Conservation (phyloP, 768 basidiomycete genomes). For the Tylopilus plumbeoviolaceoides region DNA sequence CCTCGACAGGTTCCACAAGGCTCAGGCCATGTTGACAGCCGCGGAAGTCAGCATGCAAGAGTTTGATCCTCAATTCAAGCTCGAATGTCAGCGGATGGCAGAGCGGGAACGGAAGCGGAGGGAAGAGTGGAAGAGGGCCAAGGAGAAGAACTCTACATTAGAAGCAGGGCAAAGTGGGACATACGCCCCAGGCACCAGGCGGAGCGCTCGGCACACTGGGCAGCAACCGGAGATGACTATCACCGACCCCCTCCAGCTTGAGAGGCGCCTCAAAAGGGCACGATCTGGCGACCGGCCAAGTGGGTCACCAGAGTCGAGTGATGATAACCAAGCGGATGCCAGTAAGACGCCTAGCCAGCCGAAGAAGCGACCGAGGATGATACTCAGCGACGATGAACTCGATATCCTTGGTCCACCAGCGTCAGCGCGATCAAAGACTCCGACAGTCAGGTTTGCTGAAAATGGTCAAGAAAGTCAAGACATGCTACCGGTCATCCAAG, state of each 20-base stretch:
- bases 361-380: conserved; percentile 52
- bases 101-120: conserved; percentile 64
- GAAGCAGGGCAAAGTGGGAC: conserved; percentile 29
- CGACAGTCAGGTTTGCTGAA: conserved; percentile 51
- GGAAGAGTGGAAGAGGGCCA: conserved; percentile 44
- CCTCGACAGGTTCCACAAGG: conserved; percentile 69
- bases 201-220: conserved; percentile 74
- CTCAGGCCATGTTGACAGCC: conserved; percentile 86
- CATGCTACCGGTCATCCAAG: conserved; percentile 12
- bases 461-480: conserved; percentile 19
- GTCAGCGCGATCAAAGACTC: conserved; percentile 32
- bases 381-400: conserved; percentile 43
- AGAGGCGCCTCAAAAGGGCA: conserved; percentile 70
- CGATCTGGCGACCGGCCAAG: conserved; percentile 54
- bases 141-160: conserved; percentile 21
- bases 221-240: conserved; percentile 65
- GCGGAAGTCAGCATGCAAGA: conserved; percentile 82
- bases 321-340: conserved; percentile 44
- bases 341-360: conserved; percentile 37
- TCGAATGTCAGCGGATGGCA: conserved; percentile 90
- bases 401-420: conserved; percentile 32
- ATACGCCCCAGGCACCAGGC: conserved; percentile 51
- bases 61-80: conserved; percentile 71
- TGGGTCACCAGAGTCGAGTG: conserved; percentile 41
- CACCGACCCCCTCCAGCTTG: conserved; percentile 71